Evolutionary conservation across 78 protist species (phyloP), one percentile per base, ranked within the genome.

Genomic region (Dictyostelium purpureum): DNA sequence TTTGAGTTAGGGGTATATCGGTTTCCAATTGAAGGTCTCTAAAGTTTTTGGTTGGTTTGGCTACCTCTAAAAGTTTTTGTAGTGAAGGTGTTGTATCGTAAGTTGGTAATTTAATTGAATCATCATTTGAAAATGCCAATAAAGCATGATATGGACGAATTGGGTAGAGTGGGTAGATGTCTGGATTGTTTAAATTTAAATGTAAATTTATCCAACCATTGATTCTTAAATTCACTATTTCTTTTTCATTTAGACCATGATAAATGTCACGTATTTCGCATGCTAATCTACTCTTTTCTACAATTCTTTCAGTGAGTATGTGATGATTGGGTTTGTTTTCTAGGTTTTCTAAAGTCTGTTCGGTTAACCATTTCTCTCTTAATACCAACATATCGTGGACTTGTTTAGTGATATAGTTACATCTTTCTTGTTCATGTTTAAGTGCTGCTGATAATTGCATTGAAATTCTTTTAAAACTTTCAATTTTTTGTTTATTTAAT

Each of bases 141-240:
- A 92, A 51, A 14, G 95, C 90, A 54, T 92, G 95, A n/a, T 92
- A 92, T 0, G 95, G 89, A 18, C 95, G 66, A 16, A 92, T 75
- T 4, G 95, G 95, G 24, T 77, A 92, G 21, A 70, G 43, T 21
- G 78, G 66, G 45, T 92, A 87, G 0, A 47, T 40, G 7, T 77
- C 87, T 18, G 88, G 89, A n/a, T 90, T 81, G 6, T 51, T 75
- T 1, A 90, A 37, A 21, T 73, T 73, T 6, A 69, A 33, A 61
- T 90, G 79, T 11, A 90, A 40, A 54, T 70, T 70, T 3, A 78
- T 59, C 89, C 94, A 90, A 9, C 79, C 71, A 18, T 90, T 90
- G 40, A 90, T 74, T 10, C 89, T 19, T 11, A 79, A 6, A 42
- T 70, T 90, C 0, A 47, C 56, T 4, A 45, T 26, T 4, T 71